phyloP scores from a whole-genome alignment of 1,139 yeast genomes.

The Yamadazyma triangularis region DNA sequence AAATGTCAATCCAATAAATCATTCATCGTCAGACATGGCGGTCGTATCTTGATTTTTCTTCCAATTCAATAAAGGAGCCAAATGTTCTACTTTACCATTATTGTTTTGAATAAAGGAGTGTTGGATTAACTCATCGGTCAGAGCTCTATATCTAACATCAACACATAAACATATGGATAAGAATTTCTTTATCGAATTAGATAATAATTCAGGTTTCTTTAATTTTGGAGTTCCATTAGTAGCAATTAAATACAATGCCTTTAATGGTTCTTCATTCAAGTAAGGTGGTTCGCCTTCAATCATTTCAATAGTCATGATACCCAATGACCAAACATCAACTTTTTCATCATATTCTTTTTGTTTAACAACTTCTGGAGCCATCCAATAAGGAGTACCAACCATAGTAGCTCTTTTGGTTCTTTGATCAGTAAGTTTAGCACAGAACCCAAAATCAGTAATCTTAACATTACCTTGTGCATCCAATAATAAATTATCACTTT shows the following conservation, averaged over 20 bases:
- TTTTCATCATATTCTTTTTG: conserved; percentile 95
- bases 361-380: conserved; percentile 99
- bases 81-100: conserved; percentile 55
- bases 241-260: conserved; percentile 70
- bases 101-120: conserved; percentile 67
- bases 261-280: conserved; percentile 83
- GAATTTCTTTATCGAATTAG: conserved; percentile 79
- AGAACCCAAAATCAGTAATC: conserved; percentile 96
- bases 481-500: conserved; percentile 86
- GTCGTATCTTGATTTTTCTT: conserved; percentile 21
- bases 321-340: conserved; percentile 97
- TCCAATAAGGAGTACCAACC: conserved; percentile 99
- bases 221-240: conserved; percentile 96
- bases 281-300: conserved; percentile 98
- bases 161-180: conserved; percentile 91
- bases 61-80: conserved; percentile 72
- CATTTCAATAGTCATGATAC: conserved; percentile 98
- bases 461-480: conserved; percentile 87
- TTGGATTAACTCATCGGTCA: conserved; percentile 78
- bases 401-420: conserved; percentile 93
- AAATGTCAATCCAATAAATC: too few species aligned
- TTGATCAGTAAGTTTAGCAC: conserved; percentile 92
- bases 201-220: conserved; percentile 77
- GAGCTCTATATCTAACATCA: conserved; percentile 88
- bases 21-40: background rate